These are phyloP conservation scores for Populus alba DNA, from an alignment of 345 rosid genomes.

Conservation along the genomic window DNA sequence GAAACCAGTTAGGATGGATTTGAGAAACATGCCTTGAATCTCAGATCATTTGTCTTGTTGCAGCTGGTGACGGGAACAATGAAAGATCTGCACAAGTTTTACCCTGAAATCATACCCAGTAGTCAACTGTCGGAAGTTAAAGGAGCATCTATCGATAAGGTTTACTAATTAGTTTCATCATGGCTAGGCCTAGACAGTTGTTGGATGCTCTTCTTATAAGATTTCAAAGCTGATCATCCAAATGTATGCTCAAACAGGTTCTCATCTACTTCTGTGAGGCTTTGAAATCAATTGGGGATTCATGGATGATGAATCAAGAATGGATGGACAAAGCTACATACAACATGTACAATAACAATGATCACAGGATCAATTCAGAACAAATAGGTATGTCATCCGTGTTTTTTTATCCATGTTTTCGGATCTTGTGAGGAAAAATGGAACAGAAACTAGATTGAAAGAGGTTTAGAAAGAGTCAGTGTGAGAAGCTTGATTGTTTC, in stretches of 20 bases:
- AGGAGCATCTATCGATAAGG: slow-evolving; percentile 52
- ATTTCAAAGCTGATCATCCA: not conserved
- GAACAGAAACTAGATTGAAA: not conserved
- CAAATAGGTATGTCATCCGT: slow-evolving; percentile 41
- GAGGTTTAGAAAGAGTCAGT: not conserved
- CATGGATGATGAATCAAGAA: slow-evolving; percentile 50
- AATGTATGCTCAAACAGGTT: slow-evolving; percentile 36
- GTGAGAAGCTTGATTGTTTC: not conserved
- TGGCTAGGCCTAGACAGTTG: not conserved
- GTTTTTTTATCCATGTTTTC: not conserved
- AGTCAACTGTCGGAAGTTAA: slow-evolving; percentile 42
- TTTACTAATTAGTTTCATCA: slow-evolving; percentile 16
- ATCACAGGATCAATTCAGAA: slow-evolving; percentile 39
- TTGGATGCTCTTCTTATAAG: not conserved
- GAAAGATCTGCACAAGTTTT: slow-evolving; percentile 57
- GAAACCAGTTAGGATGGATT: not conserved
- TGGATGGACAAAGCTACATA: slow-evolving; percentile 48
- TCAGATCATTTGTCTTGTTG: slow-evolving; percentile 16
- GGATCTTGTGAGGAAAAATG: not conserved
- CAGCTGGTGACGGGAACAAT: slow-evolving; percentile 66
- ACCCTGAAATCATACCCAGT: slow-evolving; percentile 55
- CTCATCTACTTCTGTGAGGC: slow-evolving; percentile 47
- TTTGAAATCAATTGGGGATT: slow-evolving; percentile 60
- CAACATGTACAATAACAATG: slow-evolving; percentile 33
- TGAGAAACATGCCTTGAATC: not conserved